These are phyloP conservation scores for Cyclotella choctawhatcheeana DNA, from an alignment of 108 stramenopile genomes.

Conservation along the genomic window DNA sequence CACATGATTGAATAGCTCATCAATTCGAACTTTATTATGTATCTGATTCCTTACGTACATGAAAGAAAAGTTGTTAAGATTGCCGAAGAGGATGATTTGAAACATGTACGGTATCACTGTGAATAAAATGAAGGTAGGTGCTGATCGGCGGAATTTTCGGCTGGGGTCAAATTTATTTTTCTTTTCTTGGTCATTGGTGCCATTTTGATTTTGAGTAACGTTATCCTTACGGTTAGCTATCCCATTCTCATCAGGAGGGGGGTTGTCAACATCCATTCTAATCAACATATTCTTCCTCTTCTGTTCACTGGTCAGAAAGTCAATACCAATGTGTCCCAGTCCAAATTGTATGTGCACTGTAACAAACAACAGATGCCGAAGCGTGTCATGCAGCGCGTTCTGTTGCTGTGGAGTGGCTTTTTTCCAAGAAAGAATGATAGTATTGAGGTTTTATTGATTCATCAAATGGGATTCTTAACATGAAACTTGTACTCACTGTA, in stretches of 20 bases:
- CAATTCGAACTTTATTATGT: constrained; percentile 80
- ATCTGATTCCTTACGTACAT: constrained; percentile 76
- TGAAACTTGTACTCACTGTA: too few relatives aligned
- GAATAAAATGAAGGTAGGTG: constrained; percentile 80
- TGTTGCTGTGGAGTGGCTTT: constrained; percentile 39
- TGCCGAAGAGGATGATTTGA: constrained; percentile 83
- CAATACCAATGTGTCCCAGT: constrained; percentile 86
- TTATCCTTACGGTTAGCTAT: constrained; percentile 10
- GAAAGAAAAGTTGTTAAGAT: constrained; percentile 82
- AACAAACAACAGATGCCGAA: constrained; percentile 75
- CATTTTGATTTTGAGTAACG: constrained; percentile 35
- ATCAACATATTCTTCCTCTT: constrained; percentile 77
- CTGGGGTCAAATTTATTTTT: constrained; percentile 51
- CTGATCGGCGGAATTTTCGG: constrained; percentile 66
- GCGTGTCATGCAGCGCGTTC: constrained; percentile 56
- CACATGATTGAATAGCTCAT: constrained; percentile 77
- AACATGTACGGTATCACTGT: constrained; percentile 87
- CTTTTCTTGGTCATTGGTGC: too few relatives aligned
- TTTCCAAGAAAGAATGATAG: too few relatives aligned
- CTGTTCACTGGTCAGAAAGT: constrained; percentile 78
- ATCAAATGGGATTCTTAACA: too few relatives aligned
- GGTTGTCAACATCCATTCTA: constrained; percentile 71
- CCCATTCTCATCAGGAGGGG: constrained; percentile 6
- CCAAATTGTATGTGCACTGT: constrained; percentile 91
- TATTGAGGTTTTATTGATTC: too few relatives aligned